Evolutionary conservation across 305 asterid genomes (phyloP), one percentile per base, ranked within the genome.

Genomic region (Rubia tinctorum): DNA sequence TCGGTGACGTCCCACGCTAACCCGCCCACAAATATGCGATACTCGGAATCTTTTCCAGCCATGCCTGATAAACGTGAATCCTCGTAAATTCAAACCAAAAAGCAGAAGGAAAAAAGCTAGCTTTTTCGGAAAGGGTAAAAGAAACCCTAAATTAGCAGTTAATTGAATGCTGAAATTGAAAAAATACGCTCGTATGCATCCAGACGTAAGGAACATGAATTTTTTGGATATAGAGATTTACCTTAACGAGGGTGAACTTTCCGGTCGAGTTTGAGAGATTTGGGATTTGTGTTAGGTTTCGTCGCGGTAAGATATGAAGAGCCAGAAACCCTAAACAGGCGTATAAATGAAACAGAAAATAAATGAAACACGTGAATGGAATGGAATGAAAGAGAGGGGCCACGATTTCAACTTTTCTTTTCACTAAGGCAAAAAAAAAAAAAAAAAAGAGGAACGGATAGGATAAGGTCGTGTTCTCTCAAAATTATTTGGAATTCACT

Each of bases 1-100:
- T 91, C 97, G 5, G 93, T 87, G 47, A 93, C 87, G 55, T 93
- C 91, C 90, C 89, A 85, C 23, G 97, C 85, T 73, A 93, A 86
- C 4, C 98, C 98, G 70, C 98, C 98, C 2, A 93, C 90, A 78
- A 93, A 93, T 72, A 93, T 86, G 61, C 98, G 93, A 79, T 90
- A 64, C 9, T 93, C 97, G 17, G 82, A 89, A 10, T 87, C 98
- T 81, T 87, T 94, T 74, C 87, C 95, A 62, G 90, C 90, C 97
- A 94, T 93, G 11, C 23, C 79, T 34, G 39, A 37, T 1, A 42
- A 8, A 51, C 44, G 25, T 1, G 18, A 51, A 69, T 69, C 30
- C 55, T 37, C 59, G 43, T 17, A 34, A 30, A 34, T 25, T 23
- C 45, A 17, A 17, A 53, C 2, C 2, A 51, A 53, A 15, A 18